These are phyloP conservation scores for Ophiostoma sp. DNA, from an alignment of 2,329 filamentous ascomycete species.

Conservation along the genomic window DNA sequence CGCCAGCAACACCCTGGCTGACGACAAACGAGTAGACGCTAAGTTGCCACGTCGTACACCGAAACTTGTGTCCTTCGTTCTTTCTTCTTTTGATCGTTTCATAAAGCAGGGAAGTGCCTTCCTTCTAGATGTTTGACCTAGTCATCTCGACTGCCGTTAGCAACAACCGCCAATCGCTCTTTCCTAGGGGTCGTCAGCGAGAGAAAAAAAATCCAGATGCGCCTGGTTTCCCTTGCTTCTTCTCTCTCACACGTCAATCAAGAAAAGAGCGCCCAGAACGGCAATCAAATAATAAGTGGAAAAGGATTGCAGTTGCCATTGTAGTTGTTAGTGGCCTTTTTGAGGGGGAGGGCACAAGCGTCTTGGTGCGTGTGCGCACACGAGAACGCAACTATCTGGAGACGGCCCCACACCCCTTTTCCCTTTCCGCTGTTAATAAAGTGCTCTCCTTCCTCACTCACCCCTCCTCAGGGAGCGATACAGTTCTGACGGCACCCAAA, in stretches of 20 bases:
- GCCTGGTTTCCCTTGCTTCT: background rate
- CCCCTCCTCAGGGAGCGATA: background rate
- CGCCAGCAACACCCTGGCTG: background rate
- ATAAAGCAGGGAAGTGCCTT: background rate
- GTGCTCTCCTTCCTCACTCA: too few relatives aligned
- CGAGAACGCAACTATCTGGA: background rate
- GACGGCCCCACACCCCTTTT: background rate
- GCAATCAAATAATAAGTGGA: background rate
- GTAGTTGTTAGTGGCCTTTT: slow-evolving; percentile 8
- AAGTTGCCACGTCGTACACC: background rate
- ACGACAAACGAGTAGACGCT: background rate
- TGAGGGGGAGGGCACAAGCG: background rate
- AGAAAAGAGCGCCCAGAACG: background rate
- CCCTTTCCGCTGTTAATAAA: background rate
- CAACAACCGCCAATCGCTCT: background rate
- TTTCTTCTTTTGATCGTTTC: background rate
- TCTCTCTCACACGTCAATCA: background rate
- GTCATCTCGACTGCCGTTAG: background rate
- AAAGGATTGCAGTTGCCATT: background rate
- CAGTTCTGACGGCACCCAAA: slow-evolving; percentile 9
- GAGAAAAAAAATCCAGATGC: background rate
- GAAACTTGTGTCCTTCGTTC: background rate
- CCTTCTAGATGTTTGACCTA: background rate
- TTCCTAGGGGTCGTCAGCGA: background rate
- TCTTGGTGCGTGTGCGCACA: background rate